These are phyloP conservation scores for Rhizophora apiculata DNA, from an alignment of 345 rosid species.

Conservation along the genomic window DNA sequence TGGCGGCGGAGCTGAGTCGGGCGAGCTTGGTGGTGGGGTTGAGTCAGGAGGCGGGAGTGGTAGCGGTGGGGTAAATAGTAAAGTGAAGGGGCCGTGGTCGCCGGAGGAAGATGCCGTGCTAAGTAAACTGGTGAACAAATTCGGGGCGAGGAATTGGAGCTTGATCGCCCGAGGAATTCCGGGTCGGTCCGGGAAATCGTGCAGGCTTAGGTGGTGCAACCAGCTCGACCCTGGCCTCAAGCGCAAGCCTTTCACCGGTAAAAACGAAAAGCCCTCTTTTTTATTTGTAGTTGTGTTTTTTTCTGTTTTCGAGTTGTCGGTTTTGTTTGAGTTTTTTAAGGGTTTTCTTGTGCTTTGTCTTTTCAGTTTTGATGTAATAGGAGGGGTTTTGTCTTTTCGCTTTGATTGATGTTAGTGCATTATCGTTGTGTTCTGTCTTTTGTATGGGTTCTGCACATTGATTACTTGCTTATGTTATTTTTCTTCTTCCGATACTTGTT, in stretches of 20 bases:
- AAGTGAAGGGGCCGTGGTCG: conserved; percentile 81
- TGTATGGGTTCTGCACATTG: background rate
- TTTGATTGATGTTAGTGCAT: background rate
- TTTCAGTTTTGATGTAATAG: background rate
- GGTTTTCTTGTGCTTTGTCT: background rate
- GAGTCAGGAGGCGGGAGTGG: conserved; percentile 23
- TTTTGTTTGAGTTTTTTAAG: background rate
- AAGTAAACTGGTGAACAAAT: conserved; percentile 51
- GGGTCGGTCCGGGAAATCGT: conserved; percentile 81
- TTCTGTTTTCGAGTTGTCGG: background rate
- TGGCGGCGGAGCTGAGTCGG: conserved; percentile 19
- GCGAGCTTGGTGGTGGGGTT: conserved; percentile 6
- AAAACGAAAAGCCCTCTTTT: background rate
- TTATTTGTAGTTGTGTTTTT: background rate
- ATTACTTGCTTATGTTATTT: too few relatives aligned
- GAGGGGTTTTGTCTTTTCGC: background rate
- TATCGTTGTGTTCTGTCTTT: background rate
- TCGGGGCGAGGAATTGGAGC: conserved; percentile 84
- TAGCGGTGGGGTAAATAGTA: conserved; percentile 31
- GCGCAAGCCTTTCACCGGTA: conserved; percentile 80
- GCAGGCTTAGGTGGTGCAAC: conserved; percentile 83
- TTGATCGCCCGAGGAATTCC: conserved; percentile 79
- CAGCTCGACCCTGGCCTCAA: conserved; percentile 83
- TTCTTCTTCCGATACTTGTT: too few relatives aligned
- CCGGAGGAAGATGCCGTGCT: conserved; percentile 74